Evolutionary conservation across 305 asterid genomes (phyloP).

Genomic region (Fraxinus paxiana): DNA sequence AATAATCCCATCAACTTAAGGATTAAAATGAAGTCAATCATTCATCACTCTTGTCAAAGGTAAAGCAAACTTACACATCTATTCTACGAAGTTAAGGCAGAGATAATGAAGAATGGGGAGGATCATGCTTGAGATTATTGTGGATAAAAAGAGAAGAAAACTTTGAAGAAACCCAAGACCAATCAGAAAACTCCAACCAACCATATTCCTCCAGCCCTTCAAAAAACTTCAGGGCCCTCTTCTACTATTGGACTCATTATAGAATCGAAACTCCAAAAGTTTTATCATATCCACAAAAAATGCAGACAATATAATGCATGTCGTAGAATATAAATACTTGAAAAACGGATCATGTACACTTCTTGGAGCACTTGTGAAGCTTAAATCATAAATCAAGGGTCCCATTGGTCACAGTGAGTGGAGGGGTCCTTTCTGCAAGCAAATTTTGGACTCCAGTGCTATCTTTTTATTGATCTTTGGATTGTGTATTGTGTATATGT

Average conservation of each 20-base stretch:
- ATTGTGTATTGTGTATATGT: background rate
- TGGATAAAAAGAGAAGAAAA: background rate
- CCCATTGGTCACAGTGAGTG: conserved; percentile 5
- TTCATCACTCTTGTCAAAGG: background rate
- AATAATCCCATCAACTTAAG: background rate
- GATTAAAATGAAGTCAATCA: background rate
- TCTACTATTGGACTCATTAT: background rate
- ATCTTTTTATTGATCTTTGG: background rate
- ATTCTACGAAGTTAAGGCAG: background rate
- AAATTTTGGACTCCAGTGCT: background rate
- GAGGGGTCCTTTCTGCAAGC: conserved; percentile 2
- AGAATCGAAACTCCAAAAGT: background rate
- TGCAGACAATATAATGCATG: conserved; percentile 6
- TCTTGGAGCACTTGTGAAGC: background rate
- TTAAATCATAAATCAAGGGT: background rate
- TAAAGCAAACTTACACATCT: background rate
- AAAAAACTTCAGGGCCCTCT: background rate
- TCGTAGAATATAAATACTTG: background rate
- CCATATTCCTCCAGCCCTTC: background rate
- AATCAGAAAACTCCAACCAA: background rate
- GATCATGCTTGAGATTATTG: background rate
- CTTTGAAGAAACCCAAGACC: background rate
- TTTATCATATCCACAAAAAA: conserved; percentile 1
- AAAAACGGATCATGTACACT: background rate
- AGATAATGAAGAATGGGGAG: background rate